Base-by-base conservation (phyloP, 768 basidiomycete species). In the Pseudohyphozyma bogoriensis region DNA sequence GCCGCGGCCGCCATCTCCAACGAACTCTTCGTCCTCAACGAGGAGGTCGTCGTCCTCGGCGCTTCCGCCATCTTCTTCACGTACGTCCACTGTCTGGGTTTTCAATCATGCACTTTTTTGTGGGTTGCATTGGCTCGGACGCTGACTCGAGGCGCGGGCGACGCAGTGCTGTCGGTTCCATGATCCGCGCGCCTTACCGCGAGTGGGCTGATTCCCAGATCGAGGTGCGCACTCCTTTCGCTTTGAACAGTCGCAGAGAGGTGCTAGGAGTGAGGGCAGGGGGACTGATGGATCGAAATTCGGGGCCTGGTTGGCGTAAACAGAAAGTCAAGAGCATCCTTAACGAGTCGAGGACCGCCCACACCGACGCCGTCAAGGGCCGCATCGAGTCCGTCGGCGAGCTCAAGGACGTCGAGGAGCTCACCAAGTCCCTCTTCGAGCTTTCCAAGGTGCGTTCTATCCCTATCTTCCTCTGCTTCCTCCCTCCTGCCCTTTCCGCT, bases 1-100 rank as follows among this genome's bases (percentile, higher is more conserved):
- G 69, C 74, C 45, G 75, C 75, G 46, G 73, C 74, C 36, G 76
- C 74, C 57, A 74, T 77, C 70, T 74, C 73, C 20, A 69, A 73
- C 64, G 75, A 99, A 77, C 83, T 97, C 53, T 96, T 96, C 72
- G 93, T 99, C 62, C 83, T 93, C 71, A 95, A 95, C 74, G 92
- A 96, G 75, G 95, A 97, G 79, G 84, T 87, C 28, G 85, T 96
- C 66, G 80, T 97, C 49, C 83, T 88, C 37, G 79, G 85, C 40
- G 91, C 88, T 28, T 62, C 63, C 40, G 66, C 63, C 64, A 60
- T 64, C 59, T 66, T 61, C 60, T 46, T 63, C 55, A 57, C 64
- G 13, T 62, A 62, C 63, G 60, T 65, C 55, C 62, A 65, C 63
- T 54, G 65, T 67, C 78, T 81, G 53, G 78, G n/a, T n/a, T n/a